Evolutionary conservation across 805 yeast genomes (phyloP), one percentile per base, ranked within the genome.

Genomic region (Cyberlindnera americana): DNA sequence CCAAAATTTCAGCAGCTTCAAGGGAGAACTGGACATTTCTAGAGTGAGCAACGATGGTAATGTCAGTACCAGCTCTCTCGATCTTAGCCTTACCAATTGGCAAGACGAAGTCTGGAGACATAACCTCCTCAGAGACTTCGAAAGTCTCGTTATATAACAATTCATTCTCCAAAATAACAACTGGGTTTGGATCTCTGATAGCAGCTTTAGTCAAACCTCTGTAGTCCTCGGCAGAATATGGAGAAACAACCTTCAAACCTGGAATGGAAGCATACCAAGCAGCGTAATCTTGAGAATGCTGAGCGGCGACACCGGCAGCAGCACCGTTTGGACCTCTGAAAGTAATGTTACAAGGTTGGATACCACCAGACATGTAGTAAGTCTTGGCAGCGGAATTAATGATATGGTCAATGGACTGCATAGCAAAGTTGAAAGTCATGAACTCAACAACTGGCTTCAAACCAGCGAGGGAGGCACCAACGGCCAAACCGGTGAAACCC

Each of bases 251-350:
- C 75, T 93, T 93, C 65, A 93, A 76, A 65, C 99, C 99, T 46
- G 99, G 99, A 56, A 93, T 89, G 37, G 95, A 73, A 52, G 96
- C 98, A 70, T 93, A 93, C 99, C 99, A 93, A 39, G 96, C 89
- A 41, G 96, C 76, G 67, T 80, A 93, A 71, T 89, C 95, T 72
- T 93, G 99, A 19, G 99, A 93, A 72, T 93, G 99, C 72, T 93
- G 99, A 44, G 99, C 99, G 57, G 79, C 99, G 55, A 93, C 99
- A 78, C 98, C 98, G 35, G 97, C 97, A 54, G 99, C 96, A 35
- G 99, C 96, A 69, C 99, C 99, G 68, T 93, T 93, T 47, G 99
- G 98, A 60, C 99, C 99, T 72, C 99, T 83, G 77, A 93, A 93
- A 40, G 95, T 90, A 61, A 91, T 87, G 70, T 87, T 90, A 75